Conservation (phyloP, 1,284 basidiomycete species). For the Fomitopsis betulina region DNA sequence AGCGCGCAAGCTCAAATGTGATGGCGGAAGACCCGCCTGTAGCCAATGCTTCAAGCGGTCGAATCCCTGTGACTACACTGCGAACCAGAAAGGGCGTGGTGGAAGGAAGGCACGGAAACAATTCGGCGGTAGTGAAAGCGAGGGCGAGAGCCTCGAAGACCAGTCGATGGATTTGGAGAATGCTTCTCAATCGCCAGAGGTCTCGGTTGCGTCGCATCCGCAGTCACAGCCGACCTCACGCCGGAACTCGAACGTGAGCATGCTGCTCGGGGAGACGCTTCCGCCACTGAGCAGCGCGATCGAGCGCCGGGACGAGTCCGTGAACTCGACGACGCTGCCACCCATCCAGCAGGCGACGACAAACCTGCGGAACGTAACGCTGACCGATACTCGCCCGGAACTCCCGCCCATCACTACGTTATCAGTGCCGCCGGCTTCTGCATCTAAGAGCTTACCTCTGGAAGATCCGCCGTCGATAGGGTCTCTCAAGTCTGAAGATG, state of each 20-base stretch:
- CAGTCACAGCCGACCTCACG: conserved; percentile 50
- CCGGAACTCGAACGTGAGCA: conserved; percentile 50
- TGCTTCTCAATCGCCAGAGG: conserved; percentile 61
- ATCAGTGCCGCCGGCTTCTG: conserved; percentile 27
- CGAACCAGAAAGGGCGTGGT: conserved; percentile 68
- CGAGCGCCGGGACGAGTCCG: conserved; percentile 21
- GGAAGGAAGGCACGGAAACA: conserved; percentile 43
- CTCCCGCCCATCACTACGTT: conserved; percentile 69
- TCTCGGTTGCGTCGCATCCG: conserved; percentile 40
- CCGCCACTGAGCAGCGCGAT: conserved; percentile 22
- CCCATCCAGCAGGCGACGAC: conserved; percentile 19
- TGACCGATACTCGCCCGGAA: conserved; percentile 34
- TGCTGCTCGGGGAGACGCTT: conserved; percentile 29
- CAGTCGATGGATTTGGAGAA: conserved; percentile 34
- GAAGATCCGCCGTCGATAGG: conserved; percentile 15
- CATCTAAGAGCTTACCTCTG: conserved; percentile 5
- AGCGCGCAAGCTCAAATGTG: conserved; percentile 83
- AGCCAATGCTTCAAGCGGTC: conserved; percentile 72
- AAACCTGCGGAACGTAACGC: conserved; percentile 7
- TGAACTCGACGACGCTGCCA: conserved; percentile 19
- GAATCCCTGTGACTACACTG: conserved; percentile 73
- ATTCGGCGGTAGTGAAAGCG: conserved; percentile 63
- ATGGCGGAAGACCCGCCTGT: conserved; percentile 75
- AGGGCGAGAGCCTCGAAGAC: conserved; percentile 53
- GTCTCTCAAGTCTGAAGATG: conserved; percentile 12